phyloP scores from a whole-genome alignment of 177 flowering plant species.

The Vitis hybrid region DNA sequence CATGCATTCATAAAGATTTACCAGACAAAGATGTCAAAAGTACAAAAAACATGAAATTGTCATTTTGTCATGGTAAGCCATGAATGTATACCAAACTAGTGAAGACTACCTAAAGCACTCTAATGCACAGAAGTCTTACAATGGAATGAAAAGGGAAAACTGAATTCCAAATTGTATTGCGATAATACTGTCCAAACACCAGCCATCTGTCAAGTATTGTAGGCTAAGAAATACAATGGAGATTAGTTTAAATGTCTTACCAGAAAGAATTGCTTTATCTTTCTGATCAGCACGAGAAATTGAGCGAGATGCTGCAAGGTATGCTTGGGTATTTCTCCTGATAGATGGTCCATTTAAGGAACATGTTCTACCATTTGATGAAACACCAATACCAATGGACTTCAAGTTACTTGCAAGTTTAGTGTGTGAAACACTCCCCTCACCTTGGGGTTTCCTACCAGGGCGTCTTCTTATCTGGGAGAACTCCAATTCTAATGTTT shows the following conservation, averaged over 20 bases:
- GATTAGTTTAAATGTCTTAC: conserved; percentile 14
- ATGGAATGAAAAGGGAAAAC: not conserved
- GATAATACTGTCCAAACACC: not conserved
- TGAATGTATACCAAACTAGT: too few relatives aligned
- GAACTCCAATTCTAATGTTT: conserved; percentile 27
- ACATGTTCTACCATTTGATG: conserved; percentile 12
- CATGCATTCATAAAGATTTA: too few relatives aligned
- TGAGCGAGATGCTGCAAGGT: conserved; percentile 4
- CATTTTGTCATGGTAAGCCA: too few relatives aligned
- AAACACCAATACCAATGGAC: conserved; percentile 9
- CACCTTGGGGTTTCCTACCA: conserved; percentile 21
- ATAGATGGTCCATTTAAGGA: conserved; percentile 10
- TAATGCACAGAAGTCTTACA: too few relatives aligned
- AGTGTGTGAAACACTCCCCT: conserved; percentile 9
- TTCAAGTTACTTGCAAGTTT: conserved; percentile 7
- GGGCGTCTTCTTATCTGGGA: conserved; percentile 23
- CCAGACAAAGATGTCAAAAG: too few relatives aligned
- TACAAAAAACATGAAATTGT: too few relatives aligned
- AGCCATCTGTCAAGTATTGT: not conserved
- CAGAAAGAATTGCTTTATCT: conserved; percentile 12
- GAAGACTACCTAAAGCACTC: too few relatives aligned
- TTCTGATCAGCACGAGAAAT: conserved; percentile 5
- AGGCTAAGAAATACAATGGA: not conserved
- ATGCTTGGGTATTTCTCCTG: conserved; percentile 8
- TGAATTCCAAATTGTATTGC: not conserved